A percentile compares a stretch with the other conserved stretches of the same genome.
Conservation (phyloP, 768 basidiomycete genomes). For the Xanthoconium stramineum region DNA sequence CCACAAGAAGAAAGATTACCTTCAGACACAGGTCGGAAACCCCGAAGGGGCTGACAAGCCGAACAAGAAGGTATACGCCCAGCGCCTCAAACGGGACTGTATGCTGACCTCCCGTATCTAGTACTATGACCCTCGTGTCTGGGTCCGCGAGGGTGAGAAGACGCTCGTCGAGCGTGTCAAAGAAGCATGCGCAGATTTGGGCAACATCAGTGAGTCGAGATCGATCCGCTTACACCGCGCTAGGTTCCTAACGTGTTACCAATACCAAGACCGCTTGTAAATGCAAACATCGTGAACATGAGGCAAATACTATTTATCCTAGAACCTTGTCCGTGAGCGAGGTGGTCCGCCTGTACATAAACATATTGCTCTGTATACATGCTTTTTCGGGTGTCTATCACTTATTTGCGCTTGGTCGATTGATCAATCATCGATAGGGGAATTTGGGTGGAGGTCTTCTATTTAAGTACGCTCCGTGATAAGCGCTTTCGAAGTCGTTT, state of each 20-base stretch:
- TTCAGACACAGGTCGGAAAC: constrained; percentile 91
- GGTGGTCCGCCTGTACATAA: not conserved
- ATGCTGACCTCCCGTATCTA: constrained; percentile 23
- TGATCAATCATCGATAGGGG: not conserved
- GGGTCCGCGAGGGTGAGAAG: constrained; percentile 99
- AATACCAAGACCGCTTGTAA: constrained; percentile 25
- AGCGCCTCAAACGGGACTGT: not conserved
- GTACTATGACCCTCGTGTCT: constrained; percentile 95
- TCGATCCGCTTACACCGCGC: not conserved
- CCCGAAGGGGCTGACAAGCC: constrained; percentile 96
- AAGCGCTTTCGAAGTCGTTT: not conserved
- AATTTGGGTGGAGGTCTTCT: not conserved
- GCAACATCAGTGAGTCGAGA: constrained; percentile 51
- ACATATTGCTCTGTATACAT: not conserved
- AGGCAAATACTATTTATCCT: constrained; percentile 17
- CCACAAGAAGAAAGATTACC: constrained; percentile 80
- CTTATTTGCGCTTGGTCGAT: not conserved
- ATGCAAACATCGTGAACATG: not conserved
- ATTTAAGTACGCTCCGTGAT: constrained; percentile 5
- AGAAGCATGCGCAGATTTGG: constrained; percentile 90
- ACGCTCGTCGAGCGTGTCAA: constrained; percentile 84
- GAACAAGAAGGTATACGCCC: constrained; percentile 84
- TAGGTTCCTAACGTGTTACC: not conserved
- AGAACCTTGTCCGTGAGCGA: constrained; percentile 8
- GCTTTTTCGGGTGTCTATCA: not conserved